phyloP scores from a whole-genome alignment of 495 filamentous ascomycete species.

The Penicillium verhagenii region DNA sequence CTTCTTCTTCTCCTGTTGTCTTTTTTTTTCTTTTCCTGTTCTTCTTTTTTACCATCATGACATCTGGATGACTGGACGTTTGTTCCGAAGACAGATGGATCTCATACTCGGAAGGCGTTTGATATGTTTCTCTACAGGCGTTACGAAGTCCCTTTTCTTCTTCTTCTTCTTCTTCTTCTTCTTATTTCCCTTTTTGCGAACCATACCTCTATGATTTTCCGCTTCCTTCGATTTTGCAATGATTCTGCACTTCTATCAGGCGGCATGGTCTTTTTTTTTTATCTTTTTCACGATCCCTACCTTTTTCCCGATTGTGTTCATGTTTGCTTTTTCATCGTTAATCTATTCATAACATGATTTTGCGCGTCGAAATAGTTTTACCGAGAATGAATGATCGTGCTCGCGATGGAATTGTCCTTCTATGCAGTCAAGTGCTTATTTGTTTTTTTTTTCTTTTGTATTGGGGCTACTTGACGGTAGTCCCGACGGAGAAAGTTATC shows the following conservation, averaged over 20 bases:
- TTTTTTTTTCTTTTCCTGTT: constrained; percentile 18
- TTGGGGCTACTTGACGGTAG: no score
- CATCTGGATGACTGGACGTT: constrained; percentile 26
- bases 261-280: not conserved
- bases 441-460: not conserved
- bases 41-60: constrained; percentile 17
- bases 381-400: constrained; percentile 6
- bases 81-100: constrained; percentile 11
- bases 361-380: constrained; percentile 21
- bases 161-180: constrained; percentile 14
- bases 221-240: constrained; percentile 7
- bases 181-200: constrained; percentile 18
- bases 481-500: no score
- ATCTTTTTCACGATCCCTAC: constrained; percentile 19
- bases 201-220: constrained; percentile 20
- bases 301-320: not conserved
- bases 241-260: constrained; percentile 6
- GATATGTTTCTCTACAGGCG: constrained; percentile 17
- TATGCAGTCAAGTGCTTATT: not conserved
- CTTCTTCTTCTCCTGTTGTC: no score
- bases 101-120: constrained; percentile 25
- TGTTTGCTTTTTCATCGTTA: constrained; percentile 6
- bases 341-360: constrained; percentile 17
- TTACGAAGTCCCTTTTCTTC: constrained; percentile 17
- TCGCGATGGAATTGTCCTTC: no score